These are phyloP conservation scores for Nephelium lappaceum DNA, from an alignment of 345 rosid species.

Conservation along the genomic window DNA sequence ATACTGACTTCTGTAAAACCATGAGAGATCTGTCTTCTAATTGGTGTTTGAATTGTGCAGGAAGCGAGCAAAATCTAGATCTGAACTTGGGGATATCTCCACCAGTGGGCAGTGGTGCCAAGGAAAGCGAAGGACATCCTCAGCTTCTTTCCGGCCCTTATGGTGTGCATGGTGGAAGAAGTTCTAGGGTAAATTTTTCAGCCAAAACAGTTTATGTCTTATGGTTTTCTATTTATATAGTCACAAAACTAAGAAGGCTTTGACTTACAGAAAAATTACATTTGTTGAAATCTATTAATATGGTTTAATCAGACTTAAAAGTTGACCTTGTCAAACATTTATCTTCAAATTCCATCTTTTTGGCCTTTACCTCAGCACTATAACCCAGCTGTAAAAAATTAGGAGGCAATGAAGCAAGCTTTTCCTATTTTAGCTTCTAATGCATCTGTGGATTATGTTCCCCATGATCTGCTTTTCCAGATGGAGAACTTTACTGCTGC, in stretches of 20 bases:
- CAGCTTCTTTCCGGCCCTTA: slow-evolving; percentile 45
- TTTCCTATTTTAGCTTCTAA: slow-evolving; percentile 2
- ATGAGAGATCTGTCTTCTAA: slow-evolving; percentile 16
- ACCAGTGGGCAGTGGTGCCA: slow-evolving; percentile 46
- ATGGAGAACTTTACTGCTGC: slow-evolving; percentile 44
- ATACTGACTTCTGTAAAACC: neutral
- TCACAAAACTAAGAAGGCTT: neutral
- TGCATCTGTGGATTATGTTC: slow-evolving; percentile 19
- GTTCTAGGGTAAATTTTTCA: slow-evolving; percentile 47
- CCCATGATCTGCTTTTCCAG: slow-evolving; percentile 36
- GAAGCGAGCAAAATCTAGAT: slow-evolving; percentile 54
- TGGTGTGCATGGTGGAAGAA: slow-evolving; percentile 37
- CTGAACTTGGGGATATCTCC: slow-evolving; percentile 82
- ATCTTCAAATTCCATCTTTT: neutral
- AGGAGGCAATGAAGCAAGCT: neutral
- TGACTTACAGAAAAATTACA: neutral
- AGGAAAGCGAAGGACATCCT: slow-evolving; percentile 44
- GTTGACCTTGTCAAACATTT: neutral
- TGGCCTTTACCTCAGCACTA: neutral
- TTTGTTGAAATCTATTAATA: neutral
- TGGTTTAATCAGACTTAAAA: neutral
- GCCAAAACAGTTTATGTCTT: slow-evolving; percentile 1
- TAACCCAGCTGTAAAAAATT: neutral
- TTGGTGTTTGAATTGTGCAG: slow-evolving; percentile 36
- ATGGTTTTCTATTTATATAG: neutral